Evolutionary conservation across 2,329 filamentous ascomycete species (phyloP), one percentile per base, ranked within the genome.

Genomic region (Pleoardoris graminearum): DNA sequence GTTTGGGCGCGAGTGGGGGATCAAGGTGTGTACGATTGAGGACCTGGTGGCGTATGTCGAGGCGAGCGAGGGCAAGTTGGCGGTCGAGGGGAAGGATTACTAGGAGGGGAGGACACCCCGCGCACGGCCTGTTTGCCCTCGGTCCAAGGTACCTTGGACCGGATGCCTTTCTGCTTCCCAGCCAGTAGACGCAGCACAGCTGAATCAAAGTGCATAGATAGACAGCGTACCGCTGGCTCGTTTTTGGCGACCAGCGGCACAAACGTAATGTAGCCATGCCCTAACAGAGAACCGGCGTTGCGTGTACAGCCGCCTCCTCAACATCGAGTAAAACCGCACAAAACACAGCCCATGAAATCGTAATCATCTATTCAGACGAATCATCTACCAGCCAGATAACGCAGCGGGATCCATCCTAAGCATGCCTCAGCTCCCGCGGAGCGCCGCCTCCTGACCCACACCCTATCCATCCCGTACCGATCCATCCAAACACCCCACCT

Each of bases 11-110:
- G 86, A 82, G 75, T 97, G 89, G 86, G 91, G 91, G 4, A 79
- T 99, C 63, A 94, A 89, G 79, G 91, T 96, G 53, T 96, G 92
- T 76, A 97, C 94, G 25, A 97, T 99, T 76, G 91, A 93, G 71
- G 91, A 93, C 75, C 75, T 99, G 76, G 87, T 93, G 23, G 80
- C 79, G 51, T 89, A 95, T 72, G 77, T 96, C 53, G 88, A 94
- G 74, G 86, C 85, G 79, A 86, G 80, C 33, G 87, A 92, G 76
- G 86, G 86, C 6, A 72, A 68, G 62, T 44, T 72, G 55, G 62
- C 56, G 39, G 54, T 47, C 1, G 51, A 50, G 42, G 46, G 51
- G 32, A 41, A 23, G 33, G 50, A 53, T 39, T 51, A 51, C 32
- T 51, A 22, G 21, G 27, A 21, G n/a, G 33, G 17, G 8, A 3